Evolutionary conservation across 2,329 filamentous ascomycete genomes (phyloP).

Genomic region (Talaromyces verruculosus): DNA sequence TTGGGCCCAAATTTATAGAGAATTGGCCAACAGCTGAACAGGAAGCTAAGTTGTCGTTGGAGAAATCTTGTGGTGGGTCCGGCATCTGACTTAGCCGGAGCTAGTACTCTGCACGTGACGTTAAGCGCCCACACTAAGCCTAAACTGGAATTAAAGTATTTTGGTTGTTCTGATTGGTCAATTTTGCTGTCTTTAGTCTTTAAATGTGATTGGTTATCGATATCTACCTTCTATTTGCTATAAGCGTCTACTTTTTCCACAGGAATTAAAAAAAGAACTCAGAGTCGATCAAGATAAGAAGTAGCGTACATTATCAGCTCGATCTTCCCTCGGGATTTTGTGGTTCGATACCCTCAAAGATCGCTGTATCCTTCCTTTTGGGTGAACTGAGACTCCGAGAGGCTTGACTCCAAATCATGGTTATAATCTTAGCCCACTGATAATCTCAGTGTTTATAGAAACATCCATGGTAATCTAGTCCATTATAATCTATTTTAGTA

Average conservation of each 20-base stretch:
- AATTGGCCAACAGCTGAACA: background rate
- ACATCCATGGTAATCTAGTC: background rate
- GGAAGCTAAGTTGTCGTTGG: background rate
- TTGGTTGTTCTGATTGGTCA: background rate
- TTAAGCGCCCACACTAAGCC: slow-evolving; percentile 6
- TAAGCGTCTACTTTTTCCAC: background rate
- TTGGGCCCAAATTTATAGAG: background rate
- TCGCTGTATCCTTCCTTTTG: background rate
- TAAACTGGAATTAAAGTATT: slow-evolving; percentile 1
- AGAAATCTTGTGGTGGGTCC: slow-evolving; percentile 1
- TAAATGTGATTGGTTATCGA: background rate
- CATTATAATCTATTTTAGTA: background rate
- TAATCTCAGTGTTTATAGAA: background rate
- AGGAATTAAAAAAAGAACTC: background rate
- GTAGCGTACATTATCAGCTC: background rate
- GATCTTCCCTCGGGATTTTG: background rate
- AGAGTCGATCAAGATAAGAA: background rate
- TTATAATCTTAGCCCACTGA: background rate
- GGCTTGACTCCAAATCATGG: too few species aligned
- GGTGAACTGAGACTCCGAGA: background rate
- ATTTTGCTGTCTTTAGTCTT: background rate
- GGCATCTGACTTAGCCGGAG: background rate
- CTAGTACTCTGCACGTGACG: background rate
- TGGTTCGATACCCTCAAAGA: background rate
- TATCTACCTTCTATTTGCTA: background rate